Conservation (phyloP, 2,329 filamentous ascomycete species). For the Trichoderma harzianum region DNA sequence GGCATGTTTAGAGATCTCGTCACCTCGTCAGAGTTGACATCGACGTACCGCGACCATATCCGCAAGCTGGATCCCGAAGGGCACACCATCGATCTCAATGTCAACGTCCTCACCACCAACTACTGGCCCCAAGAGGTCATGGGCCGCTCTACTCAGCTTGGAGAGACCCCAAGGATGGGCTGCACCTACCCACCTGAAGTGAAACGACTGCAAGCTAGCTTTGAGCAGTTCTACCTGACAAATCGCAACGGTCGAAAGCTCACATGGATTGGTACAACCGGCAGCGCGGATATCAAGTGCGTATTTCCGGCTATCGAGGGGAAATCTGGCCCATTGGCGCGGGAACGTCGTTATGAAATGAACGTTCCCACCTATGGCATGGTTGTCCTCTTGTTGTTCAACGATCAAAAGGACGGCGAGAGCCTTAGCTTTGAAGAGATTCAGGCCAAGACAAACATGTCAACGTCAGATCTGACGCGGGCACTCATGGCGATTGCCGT, state of each 20-base stretch:
- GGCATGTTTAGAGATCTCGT: conserved; percentile 98
- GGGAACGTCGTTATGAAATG: conserved; percentile 77
- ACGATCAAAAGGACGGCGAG: conserved; percentile 59
- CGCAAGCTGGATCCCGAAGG: conserved; percentile 46
- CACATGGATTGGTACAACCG: conserved; percentile 71
- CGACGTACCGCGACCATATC: conserved; percentile 70
- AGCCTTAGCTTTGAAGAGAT: conserved; percentile 70
- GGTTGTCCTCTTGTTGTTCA: conserved; percentile 86
- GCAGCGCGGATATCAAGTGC: conserved; percentile 82
- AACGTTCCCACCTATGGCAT: conserved; percentile 92
- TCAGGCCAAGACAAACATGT: conserved; percentile 76
- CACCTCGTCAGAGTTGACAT: conserved; percentile 77
- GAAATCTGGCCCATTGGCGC: conserved; percentile 59
- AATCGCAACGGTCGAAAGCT: conserved; percentile 86
- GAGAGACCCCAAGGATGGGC: conserved; percentile 38
- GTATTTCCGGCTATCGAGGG: conserved; percentile 69
- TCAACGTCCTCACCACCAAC: conserved; percentile 86
- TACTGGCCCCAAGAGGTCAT: conserved; percentile 94
- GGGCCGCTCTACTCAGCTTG: conserved; percentile 55
- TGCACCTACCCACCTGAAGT: conserved; percentile 76
- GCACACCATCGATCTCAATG: conserved; percentile 67
- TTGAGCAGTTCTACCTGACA: conserved; percentile 82
- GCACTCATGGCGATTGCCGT: conserved; percentile 80
- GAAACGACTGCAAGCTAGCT: conserved; percentile 73
- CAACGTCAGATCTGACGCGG: conserved; percentile 67